These are phyloP conservation scores for Cucumis hystrix DNA, from an alignment of 306 rosid genomes.

Conservation along the genomic window DNA sequence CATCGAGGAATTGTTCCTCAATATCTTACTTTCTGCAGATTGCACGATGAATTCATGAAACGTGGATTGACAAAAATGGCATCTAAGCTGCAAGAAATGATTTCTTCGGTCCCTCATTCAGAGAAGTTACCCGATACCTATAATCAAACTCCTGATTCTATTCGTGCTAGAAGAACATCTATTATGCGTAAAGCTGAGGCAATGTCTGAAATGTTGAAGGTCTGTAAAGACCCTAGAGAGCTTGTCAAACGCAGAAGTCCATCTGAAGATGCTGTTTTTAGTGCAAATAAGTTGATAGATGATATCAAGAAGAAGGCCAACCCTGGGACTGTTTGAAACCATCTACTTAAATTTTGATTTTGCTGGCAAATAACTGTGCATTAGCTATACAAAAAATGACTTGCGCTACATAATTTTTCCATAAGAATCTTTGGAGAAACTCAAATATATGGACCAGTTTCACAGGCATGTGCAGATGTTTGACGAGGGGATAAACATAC, in stretches of 20 bases:
- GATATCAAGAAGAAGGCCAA: slow-evolving; percentile 28
- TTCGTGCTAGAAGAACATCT: slow-evolving; percentile 39
- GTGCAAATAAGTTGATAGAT: slow-evolving; percentile 35
- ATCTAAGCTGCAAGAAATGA: slow-evolving; percentile 35
- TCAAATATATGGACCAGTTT: neutral
- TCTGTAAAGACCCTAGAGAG: slow-evolving; percentile 49
- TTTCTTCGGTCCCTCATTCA: slow-evolving; percentile 75
- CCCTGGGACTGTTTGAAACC: neutral
- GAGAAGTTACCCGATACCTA: slow-evolving; percentile 51
- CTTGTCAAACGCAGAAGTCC: slow-evolving; percentile 34
- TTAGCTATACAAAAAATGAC: neutral
- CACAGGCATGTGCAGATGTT: neutral
- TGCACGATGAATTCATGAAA: slow-evolving; percentile 43
- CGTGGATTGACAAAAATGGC: slow-evolving; percentile 57
- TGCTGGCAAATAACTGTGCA: neutral
- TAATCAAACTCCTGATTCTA: slow-evolving; percentile 25
- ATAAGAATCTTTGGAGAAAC: neutral
- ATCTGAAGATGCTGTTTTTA: slow-evolving; percentile 28
- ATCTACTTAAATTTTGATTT: neutral
- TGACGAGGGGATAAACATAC: neutral
- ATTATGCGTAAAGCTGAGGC: slow-evolving; percentile 58
- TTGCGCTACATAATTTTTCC: neutral
- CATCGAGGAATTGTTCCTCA: slow-evolving; percentile 70
- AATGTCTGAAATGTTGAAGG: slow-evolving; percentile 57
- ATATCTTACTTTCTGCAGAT: slow-evolving; percentile 68